Conservation (phyloP, 2,329 filamentous ascomycete genomes). For the Cytospora piceicola region DNA sequence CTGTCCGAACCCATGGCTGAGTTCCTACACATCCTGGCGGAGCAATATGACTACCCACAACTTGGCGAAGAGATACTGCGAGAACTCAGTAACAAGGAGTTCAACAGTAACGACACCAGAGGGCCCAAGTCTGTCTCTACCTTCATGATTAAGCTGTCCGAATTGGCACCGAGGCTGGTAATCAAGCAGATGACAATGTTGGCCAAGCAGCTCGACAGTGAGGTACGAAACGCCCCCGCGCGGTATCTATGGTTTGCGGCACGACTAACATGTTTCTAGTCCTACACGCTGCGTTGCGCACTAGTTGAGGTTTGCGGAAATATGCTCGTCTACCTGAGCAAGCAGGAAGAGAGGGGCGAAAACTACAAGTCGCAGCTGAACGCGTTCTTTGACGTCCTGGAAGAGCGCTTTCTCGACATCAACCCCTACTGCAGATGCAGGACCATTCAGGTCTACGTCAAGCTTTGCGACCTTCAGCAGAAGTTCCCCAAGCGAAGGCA, state of each 20-base stretch:
- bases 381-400: constrained; percentile 94
- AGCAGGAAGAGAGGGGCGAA: constrained; percentile 86
- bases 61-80: constrained; percentile 90
- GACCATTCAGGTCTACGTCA: constrained; percentile 90
- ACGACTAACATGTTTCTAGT: constrained; percentile 51
- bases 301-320: constrained; percentile 98
- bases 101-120: constrained; percentile 93
- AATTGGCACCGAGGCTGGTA: constrained; percentile 85
- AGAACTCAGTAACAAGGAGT: constrained; percentile 96
- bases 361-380: constrained; percentile 95
- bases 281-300: constrained; percentile 89
- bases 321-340: constrained; percentile 86
- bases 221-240: constrained; percentile 55
- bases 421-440: constrained; percentile 95
- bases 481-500: constrained; percentile 94
- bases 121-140: constrained; percentile 95
- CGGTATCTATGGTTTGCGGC: no score
- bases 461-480: constrained; percentile 89
- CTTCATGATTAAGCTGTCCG: constrained; percentile 91
- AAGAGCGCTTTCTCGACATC: constrained; percentile 93
- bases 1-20: constrained; percentile 99
- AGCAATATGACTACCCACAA: constrained; percentile 97
- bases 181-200: constrained; percentile 98
- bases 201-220: constrained; percentile 93
- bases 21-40: constrained; percentile 91